Evolutionary conservation across 2,329 filamentous ascomycete species (phyloP), one percentile per base, ranked within the genome.

Genomic region (Zymoseptoria brevis): DNA sequence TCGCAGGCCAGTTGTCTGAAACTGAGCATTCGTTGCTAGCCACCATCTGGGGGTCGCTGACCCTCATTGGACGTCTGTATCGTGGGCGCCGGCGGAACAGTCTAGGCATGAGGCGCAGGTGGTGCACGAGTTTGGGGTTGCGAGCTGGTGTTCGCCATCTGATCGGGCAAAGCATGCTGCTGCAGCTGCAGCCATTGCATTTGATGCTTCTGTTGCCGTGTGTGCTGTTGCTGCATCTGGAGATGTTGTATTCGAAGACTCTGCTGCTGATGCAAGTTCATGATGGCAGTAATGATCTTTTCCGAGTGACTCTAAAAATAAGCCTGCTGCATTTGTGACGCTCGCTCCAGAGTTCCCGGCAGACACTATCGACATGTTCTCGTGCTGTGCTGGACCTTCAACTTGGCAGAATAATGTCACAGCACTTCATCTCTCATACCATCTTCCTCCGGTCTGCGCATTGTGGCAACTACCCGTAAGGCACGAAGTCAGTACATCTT

Each of bases 331-430:
- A 62, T 50, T 16, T 58, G 49, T 56, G 72, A 66, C 11, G 81
- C 64, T 57, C 75, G 79, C 4, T 72, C 64, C n/a, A 76, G 57
- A 51, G 75, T 75, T 3, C 74, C 72, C 9, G 72, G 11, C 73
- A 19, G 74, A 75, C 53, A 79, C 63, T 4, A 74, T 71, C 53
- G 74, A 72, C 16, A 74, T 72, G 58, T 83, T 83, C 51, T 77
- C 72, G 26, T 68, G 35, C 35, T 11, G 11, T 41, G 35, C 35
- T 41, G 35, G 16, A 13, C 35, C 16, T 41, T 41, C 35, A 7
- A 41, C 2, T 41, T 41, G 16, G 35, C 35, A 41, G 35, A 41
- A 16, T 41, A 16, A 13, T 2, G 11, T 41, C 35, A 41, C 35
- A 41, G 11, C 2, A 16, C 35, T 41, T 2, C 9, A 16, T 41